phyloP scores from a whole-genome alignment of 805 yeast species.

The Maudiozyma saulgeensis region DNA sequence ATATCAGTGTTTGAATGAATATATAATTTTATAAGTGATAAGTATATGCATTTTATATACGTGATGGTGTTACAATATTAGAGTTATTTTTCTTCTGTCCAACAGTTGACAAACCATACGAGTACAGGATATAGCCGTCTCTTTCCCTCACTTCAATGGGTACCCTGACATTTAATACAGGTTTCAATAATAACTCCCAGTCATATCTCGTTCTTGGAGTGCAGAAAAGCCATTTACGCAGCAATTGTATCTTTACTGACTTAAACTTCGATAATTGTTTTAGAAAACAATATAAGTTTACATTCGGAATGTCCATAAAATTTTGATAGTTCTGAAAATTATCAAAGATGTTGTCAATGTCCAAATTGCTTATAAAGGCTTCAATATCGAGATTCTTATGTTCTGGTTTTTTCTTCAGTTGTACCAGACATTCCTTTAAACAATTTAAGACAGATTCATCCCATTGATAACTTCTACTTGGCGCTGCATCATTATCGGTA shows the following conservation, averaged over 20 bases:
- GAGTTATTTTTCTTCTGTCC: neutral
- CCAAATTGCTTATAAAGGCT: constrained; percentile 7
- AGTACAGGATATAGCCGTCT: constrained; percentile 36
- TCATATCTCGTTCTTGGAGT: constrained; percentile 32
- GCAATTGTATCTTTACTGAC: constrained; percentile 30
- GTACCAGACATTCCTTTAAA: constrained; percentile 6
- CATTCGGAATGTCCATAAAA: constrained; percentile 30
- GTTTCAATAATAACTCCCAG: constrained; percentile 30
- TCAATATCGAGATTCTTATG: constrained; percentile 4
- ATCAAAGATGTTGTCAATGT: constrained; percentile 13
- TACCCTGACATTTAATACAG: constrained; percentile 28
- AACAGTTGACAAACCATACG: constrained; percentile 17
- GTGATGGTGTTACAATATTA: neutral
- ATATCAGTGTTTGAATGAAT: neutral
- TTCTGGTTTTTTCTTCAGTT: neutral
- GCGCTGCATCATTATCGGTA: neutral
- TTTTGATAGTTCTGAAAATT: constrained; percentile 19
- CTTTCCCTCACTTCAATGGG: constrained; percentile 31
- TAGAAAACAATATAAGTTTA: constrained; percentile 30
- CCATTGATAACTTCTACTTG: constrained; percentile 14
- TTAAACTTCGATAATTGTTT: constrained; percentile 24
- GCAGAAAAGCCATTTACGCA: constrained; percentile 31
- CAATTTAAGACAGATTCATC: constrained; percentile 18
- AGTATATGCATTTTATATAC: neutral
- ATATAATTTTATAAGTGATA: neutral